Conservation (phyloP, 441 rosid species). For the Pelargonium australe region DNA sequence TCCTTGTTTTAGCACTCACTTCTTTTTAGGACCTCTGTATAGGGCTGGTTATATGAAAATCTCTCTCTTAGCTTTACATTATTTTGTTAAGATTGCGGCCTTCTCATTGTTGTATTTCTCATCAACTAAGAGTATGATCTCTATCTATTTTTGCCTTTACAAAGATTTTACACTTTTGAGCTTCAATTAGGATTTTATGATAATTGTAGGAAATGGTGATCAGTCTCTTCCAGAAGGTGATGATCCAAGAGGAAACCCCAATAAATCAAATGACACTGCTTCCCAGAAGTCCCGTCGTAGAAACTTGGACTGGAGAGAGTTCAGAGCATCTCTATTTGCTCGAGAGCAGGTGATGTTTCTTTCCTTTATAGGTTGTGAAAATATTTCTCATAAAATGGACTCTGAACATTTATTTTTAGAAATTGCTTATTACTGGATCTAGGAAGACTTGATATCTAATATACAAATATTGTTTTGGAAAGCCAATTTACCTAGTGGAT, state of each 20-base stretch:
- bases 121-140: not conserved
- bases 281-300: slow-evolving; percentile 44
- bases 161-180: not conserved
- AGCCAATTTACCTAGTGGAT: not conserved
- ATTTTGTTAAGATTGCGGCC: no score
- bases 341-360: slow-evolving; percentile 60
- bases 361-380: slow-evolving; percentile 6
- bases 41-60: no score
- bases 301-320: slow-evolving; percentile 81
- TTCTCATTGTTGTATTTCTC: no score
- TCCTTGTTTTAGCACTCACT: no score
- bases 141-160: not conserved
- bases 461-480: not conserved
- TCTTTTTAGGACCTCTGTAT: no score
- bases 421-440: slow-evolving; percentile 5
- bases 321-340: slow-evolving; percentile 68
- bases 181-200: slow-evolving; percentile 4
- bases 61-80: no score
- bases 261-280: slow-evolving; percentile 45
- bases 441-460: not conserved
- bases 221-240: slow-evolving; percentile 44
- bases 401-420: not conserved
- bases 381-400: slow-evolving; percentile 2
- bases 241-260: slow-evolving; percentile 30
- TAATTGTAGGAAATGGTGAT: slow-evolving; percentile 42